phyloP scores from a whole-genome alignment of 148 eudicot genomes.

The Arctostaphylos glauca region DNA sequence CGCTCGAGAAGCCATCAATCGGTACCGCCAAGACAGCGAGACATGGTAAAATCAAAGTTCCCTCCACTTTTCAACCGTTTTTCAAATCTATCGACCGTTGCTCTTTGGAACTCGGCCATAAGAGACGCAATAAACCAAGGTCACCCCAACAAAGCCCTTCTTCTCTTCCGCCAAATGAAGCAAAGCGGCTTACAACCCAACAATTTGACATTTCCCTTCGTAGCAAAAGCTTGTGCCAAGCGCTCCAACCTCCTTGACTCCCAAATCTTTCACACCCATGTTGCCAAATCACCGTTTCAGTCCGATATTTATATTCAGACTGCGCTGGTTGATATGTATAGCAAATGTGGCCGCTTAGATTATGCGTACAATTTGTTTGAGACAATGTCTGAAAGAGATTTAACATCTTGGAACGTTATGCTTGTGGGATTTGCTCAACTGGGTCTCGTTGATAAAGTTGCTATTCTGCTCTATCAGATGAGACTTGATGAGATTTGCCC shows the following conservation, averaged over 20 bases:
- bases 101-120: constrained; percentile 44
- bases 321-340: constrained; percentile 59
- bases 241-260: constrained; percentile 26
- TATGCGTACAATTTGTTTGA: constrained; percentile 50
- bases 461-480: constrained; percentile 43
- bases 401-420: constrained; percentile 62
- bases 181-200: constrained; percentile 32
- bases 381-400: constrained; percentile 48
- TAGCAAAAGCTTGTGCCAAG: constrained; percentile 63
- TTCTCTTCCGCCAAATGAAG: constrained; percentile 45
- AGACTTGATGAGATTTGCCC: constrained; percentile 37
- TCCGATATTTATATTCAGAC: constrained; percentile 51
- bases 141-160: constrained; percentile 35
- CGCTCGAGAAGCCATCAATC: no score
- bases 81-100: constrained; percentile 23
- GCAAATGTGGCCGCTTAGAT: constrained; percentile 32
- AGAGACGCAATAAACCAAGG: constrained; percentile 46
- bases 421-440: constrained; percentile 49
- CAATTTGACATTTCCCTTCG: constrained; percentile 52
- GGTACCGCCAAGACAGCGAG: constrained; percentile 2
- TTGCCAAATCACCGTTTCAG: constrained; percentile 41
- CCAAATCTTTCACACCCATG: constrained; percentile 45
- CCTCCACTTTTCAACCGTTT: constrained; percentile 17
- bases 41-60: constrained; percentile 22
- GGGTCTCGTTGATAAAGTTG: constrained; percentile 38